Conservation (phyloP, 1,284 basidiomycete species). For the Apiotrichum veenhuisii region DNA sequence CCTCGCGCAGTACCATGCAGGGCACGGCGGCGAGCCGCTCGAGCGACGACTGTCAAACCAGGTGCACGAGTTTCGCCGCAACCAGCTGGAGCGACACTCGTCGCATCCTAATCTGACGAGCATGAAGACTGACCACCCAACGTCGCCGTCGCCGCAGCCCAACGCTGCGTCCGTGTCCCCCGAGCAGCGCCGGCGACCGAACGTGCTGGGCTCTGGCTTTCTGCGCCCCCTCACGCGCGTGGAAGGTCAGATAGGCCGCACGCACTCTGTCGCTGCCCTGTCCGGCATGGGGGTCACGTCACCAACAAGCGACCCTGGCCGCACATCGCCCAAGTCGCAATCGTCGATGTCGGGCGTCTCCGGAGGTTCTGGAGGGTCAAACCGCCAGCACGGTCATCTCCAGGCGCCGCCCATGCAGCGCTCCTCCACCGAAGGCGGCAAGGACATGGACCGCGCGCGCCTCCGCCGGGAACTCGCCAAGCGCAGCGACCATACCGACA, state of each 20-base stretch:
- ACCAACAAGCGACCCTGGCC: not conserved
- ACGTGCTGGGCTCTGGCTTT: slow-evolving; percentile 33
- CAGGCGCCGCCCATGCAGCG: slow-evolving; percentile 37
- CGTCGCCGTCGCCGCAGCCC: slow-evolving; percentile 3
- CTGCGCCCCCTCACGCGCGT: slow-evolving; percentile 42
- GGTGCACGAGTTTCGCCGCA: not conserved
- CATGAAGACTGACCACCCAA: slow-evolving; percentile 9
- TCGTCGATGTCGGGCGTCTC: not conserved
- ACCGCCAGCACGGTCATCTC: not conserved
- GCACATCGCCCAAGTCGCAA: not conserved
- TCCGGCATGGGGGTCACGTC: not conserved
- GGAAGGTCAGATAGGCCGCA: slow-evolving; percentile 11
- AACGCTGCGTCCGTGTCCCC: slow-evolving; percentile 6
- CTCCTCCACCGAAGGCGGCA: slow-evolving; percentile 30
- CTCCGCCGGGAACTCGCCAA: slow-evolving; percentile 26
- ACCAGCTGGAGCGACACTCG: slow-evolving; percentile 20
- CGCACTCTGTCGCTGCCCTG: slow-evolving; percentile 28
- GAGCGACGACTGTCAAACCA: slow-evolving; percentile 9
- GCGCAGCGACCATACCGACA: slow-evolving; percentile 30
- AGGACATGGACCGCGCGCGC: slow-evolving; percentile 18
- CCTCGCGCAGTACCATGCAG: slow-evolving; percentile 22
- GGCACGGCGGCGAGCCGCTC: slow-evolving; percentile 16
- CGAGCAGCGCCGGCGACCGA: slow-evolving; percentile 23
- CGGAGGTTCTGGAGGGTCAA: not conserved
- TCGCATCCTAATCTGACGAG: slow-evolving; percentile 25